These are phyloP conservation scores for Eruca vesicaria DNA, from an alignment of 441 rosid species.

Conservation along the genomic window DNA sequence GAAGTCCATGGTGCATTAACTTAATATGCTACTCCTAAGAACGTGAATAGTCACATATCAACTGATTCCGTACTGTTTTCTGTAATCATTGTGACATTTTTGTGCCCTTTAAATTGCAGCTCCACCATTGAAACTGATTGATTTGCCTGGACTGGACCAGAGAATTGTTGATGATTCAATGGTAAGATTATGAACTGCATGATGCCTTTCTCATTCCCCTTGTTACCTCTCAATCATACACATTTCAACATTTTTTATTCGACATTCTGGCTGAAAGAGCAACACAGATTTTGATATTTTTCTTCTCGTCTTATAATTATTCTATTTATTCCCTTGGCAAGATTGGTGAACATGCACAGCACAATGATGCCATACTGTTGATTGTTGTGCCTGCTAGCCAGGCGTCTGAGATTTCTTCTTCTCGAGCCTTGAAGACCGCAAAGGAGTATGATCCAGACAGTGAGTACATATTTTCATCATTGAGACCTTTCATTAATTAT, in stretches of 20 bases:
- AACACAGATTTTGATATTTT: background rate
- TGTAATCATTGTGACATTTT: constrained; percentile 11
- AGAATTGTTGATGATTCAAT: constrained; percentile 60
- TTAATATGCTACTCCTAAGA: constrained; percentile 1
- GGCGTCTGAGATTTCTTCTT: constrained; percentile 66
- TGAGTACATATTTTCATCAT: constrained; percentile 19
- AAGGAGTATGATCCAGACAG: constrained; percentile 69
- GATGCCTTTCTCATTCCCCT: constrained; percentile 16
- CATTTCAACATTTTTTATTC: background rate
- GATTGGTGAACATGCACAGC: constrained; percentile 63
- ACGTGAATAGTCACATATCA: background rate
- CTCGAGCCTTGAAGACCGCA: constrained; percentile 60
- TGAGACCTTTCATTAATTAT: background rate
- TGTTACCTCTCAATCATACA: constrained; percentile 5
- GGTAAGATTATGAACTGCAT: constrained; percentile 41
- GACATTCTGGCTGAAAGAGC: constrained; percentile 8
- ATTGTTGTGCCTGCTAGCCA: constrained; percentile 65
- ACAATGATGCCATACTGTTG: constrained; percentile 65
- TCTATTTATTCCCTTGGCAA: constrained; percentile 27
- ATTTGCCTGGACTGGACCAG: constrained; percentile 79
- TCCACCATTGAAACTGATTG: constrained; percentile 67
- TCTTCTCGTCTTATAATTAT: constrained; percentile 27
- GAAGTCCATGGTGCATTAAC: background rate
- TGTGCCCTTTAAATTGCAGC: constrained; percentile 43
- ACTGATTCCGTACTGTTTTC: background rate